A percentile compares a stretch with the other conserved stretches of the same genome.
phyloP scores from a whole-genome alignment of 1,284 basidiomycete genomes.

The Sporisorium sorghi region DNA sequence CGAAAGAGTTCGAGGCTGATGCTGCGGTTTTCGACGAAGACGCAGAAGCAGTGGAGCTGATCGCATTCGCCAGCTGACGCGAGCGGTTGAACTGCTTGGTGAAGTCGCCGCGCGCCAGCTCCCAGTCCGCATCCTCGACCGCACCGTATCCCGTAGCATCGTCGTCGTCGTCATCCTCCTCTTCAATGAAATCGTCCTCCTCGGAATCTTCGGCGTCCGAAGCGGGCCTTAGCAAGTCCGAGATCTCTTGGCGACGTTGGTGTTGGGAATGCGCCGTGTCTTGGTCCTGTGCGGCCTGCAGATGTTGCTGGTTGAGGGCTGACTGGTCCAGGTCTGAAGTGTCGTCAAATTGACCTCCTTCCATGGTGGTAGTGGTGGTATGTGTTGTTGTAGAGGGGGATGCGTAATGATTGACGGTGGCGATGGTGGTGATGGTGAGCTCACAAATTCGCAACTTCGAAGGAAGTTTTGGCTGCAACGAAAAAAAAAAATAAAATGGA shows the following conservation, averaged over 20 bases:
- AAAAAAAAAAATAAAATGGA: conserved; percentile 21
- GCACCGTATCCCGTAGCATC: conserved; percentile 43
- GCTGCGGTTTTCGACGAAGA: conserved; percentile 15
- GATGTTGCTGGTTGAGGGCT: conserved; percentile 16
- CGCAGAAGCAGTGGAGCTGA: conserved; percentile 16
- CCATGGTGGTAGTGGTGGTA: conserved; percentile 18
- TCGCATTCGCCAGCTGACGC: conserved; percentile 58
- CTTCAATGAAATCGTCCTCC: conserved; percentile 9
- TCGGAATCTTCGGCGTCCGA: conserved; percentile 44
- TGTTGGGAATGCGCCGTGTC: conserved; percentile 27
- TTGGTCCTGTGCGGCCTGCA: conserved; percentile 27
- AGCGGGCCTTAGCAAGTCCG: conserved; percentile 30
- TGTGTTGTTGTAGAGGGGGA: too few relatives aligned
- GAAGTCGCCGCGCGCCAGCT: conserved; percentile 66
- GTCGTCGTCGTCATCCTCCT: conserved; percentile 46
- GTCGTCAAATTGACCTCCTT: conserved; percentile 49
- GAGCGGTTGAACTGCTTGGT: conserved; percentile 68
- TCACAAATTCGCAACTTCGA: neutral
- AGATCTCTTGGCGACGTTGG: conserved; percentile 42
- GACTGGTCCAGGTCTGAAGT: conserved; percentile 20
- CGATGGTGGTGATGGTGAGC: neutral
- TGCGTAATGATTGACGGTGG: neutral
- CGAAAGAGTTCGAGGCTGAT: neutral
- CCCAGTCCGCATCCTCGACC: conserved; percentile 68
- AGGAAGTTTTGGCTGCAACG: conserved; percentile 16